Conservation (phyloP, 177 flowering plant genomes). For the Vitis hybrid region DNA sequence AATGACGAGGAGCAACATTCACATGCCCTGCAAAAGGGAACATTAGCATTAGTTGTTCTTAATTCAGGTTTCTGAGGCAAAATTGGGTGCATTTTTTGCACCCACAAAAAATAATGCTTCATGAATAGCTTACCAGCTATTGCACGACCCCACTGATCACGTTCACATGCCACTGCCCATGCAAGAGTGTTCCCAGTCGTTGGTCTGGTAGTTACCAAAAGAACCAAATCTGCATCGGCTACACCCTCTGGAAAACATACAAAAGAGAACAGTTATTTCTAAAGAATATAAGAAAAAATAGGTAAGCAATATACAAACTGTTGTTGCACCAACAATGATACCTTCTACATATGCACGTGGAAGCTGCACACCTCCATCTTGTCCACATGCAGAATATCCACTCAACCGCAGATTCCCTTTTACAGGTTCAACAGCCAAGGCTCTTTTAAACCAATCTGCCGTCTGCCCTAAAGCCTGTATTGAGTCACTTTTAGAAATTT, state of each 20-base stretch:
- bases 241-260: constrained; percentile 68
- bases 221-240: constrained; percentile 87
- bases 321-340: constrained; percentile 21
- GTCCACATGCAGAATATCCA: constrained; percentile 99
- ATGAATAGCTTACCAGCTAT: constrained; percentile 70
- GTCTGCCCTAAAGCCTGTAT: constrained; percentile 91
- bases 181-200: constrained; percentile 98
- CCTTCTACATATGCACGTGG: constrained; percentile 98
- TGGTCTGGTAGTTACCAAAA: constrained; percentile 94
- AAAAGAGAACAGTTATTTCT: constrained; percentile 1
- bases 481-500: constrained; percentile 6
- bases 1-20: constrained; percentile 99
- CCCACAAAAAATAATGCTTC: background rate
- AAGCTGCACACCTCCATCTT: constrained; percentile 99
- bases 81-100: background rate
- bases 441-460: constrained; percentile 92
- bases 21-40: constrained; percentile 71
- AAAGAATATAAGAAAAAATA: background rate
- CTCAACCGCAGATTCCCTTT: constrained; percentile 90
- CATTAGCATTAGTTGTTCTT: background rate
- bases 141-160: constrained; percentile 99
- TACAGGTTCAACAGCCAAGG: constrained; percentile 96
- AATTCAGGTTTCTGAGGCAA: constrained; percentile 3
- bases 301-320: too few relatives aligned
- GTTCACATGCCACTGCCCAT: constrained; percentile 99